Conservation (phyloP, 176 grass and related monocot genomes). For the Oryza brachyantha region DNA sequence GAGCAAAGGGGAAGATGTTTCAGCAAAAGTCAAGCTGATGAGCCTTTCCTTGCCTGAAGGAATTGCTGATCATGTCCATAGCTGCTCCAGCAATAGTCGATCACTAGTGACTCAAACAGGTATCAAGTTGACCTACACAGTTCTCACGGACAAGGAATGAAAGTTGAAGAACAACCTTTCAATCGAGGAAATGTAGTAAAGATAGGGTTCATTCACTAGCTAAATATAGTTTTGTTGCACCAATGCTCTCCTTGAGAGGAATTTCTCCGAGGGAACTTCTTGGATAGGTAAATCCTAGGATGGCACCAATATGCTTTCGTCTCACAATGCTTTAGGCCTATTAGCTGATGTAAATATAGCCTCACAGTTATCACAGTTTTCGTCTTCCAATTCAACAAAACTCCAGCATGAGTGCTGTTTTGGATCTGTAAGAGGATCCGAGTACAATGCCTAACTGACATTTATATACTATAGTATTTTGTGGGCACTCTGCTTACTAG, state of each 20-base stretch:
- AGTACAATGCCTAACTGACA: background rate
- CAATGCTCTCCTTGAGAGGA: background rate
- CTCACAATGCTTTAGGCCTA: background rate
- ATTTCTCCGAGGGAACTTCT: background rate
- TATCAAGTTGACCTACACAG: conserved; percentile 27
- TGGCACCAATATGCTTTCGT: conserved; percentile 8
- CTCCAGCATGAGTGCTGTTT: background rate
- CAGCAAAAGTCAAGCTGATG: conserved; percentile 26
- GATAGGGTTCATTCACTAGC: background rate
- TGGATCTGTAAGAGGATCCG: background rate
- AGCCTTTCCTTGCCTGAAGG: too few species aligned
- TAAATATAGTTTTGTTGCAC: background rate
- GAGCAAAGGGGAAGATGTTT: conserved; percentile 32
- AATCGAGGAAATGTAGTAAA: background rate
- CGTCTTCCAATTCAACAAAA: conserved; percentile 18
- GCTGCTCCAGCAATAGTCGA: conserved; percentile 8
- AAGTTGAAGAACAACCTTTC: background rate
- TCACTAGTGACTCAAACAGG: background rate
- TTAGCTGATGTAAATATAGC: conserved; percentile 29
- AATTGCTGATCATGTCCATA: too few species aligned
- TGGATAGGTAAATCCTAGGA: conserved; percentile 7
- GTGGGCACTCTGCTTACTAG: conserved; percentile 1
- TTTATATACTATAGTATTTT: background rate
- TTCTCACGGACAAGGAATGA: conserved; percentile 28
- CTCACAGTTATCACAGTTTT: background rate